Conservation (phyloP, 108 stramenopile species). For the Schizochytrium sp. region DNA sequence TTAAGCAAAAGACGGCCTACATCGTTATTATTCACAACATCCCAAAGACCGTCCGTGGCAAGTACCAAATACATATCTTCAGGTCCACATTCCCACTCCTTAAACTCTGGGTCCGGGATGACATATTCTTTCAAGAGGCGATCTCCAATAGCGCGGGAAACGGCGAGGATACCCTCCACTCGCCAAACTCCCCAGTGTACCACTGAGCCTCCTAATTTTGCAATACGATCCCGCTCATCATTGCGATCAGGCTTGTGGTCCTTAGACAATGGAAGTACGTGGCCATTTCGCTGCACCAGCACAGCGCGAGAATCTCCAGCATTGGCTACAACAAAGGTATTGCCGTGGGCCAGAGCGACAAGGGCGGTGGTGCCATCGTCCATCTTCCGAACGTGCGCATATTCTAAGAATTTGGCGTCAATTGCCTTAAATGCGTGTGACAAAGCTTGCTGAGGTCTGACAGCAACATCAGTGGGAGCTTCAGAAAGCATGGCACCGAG, state of each 20-base stretch:
- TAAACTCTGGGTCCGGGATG: conserved; percentile 63
- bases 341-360: conserved; percentile 54
- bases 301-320: conserved; percentile 72
- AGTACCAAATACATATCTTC: conserved; percentile 69
- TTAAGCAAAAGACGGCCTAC: conserved; percentile 30
- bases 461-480: conserved; percentile 17
- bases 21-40: conserved; percentile 67
- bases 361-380: conserved; percentile 73
- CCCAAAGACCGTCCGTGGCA: conserved; percentile 73
- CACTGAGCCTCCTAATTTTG: conserved; percentile 65
- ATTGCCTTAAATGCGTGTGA: conserved; percentile 53
- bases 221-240: conserved; percentile 67
- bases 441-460: conserved; percentile 33
- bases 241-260: conserved; percentile 73
- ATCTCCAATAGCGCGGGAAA: conserved; percentile 71
- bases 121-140: conserved; percentile 62
- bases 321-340: conserved; percentile 64
- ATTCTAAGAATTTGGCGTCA: conserved; percentile 41
- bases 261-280: conserved; percentile 54
- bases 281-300: conserved; percentile 48
- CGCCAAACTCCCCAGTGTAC: conserved; percentile 68
- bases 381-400: conserved; percentile 42
- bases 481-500: conserved; percentile 2
- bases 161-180: conserved; percentile 72
- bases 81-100: neutral